Percentiles rank a stretch among this genome's conserved stretches.
Conservation (phyloP, 2,329 filamentous ascomycete species). For the Didymella exigua region DNA sequence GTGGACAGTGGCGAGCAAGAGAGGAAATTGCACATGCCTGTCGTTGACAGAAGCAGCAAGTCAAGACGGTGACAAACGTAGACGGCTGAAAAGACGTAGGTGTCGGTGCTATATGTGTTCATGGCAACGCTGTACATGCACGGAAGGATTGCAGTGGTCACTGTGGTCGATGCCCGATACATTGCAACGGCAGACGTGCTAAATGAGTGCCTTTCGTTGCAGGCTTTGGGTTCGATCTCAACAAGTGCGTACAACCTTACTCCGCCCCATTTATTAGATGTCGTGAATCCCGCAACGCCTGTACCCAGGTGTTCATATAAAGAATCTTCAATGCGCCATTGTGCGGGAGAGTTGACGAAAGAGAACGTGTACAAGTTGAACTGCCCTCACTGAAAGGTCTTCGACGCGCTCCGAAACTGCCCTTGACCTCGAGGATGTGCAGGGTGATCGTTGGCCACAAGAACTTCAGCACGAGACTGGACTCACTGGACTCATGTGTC, state of each 20-base stretch:
- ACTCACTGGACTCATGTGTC: constrained; percentile 17
- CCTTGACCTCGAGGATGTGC: not conserved
- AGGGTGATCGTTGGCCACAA: not conserved
- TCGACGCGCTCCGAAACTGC: not conserved
- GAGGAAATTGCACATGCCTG: constrained; percentile 9
- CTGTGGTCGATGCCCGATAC: not conserved
- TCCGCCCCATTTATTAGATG: not conserved
- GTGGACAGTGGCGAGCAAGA: constrained; percentile 2
- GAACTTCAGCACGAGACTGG: too few species aligned
- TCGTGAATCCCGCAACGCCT: not conserved
- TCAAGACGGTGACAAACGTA: constrained; percentile 5
- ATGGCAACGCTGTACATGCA: not conserved
- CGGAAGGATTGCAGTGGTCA: not conserved
- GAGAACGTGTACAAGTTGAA: not conserved
- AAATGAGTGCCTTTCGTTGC: not conserved
- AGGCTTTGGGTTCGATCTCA: not conserved
- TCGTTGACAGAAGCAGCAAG: not conserved
- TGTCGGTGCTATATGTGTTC: not conserved
- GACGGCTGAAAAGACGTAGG: not conserved
- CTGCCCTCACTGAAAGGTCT: too few species aligned
- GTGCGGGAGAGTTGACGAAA: not conserved
- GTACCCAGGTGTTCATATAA: not conserved
- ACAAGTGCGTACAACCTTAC: not conserved
- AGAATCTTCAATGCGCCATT: not conserved
- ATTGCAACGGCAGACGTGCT: not conserved